Evolutionary conservation across 768 basidiomycete species (phyloP).

Genomic region (Calvatia gigantea): DNA sequence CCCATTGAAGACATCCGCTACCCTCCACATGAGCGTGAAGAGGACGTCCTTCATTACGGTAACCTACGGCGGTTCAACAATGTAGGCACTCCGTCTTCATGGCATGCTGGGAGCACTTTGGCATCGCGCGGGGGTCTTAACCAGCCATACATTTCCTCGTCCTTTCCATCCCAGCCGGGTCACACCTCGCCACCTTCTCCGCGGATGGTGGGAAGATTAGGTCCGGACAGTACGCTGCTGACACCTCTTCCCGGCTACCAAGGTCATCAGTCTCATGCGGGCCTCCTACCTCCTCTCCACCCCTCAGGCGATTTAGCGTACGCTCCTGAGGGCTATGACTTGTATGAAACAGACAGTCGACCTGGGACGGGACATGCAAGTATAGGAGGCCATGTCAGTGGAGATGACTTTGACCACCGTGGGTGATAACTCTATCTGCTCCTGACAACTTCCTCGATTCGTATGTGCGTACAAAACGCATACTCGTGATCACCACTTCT

Average conservation of each 20-base stretch:
- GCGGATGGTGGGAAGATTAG: conserved; percentile 40
- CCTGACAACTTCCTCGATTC: not conserved
- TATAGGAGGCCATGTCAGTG: conserved; percentile 25
- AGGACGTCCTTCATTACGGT: conserved; percentile 10
- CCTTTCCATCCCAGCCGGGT: conserved; percentile 19
- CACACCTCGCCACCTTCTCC: conserved; percentile 27
- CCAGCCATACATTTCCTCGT: conserved; percentile 15
- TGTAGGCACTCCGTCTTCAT: conserved; percentile 11
- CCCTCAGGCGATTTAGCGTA: conserved; percentile 25
- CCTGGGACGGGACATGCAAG: conserved; percentile 40
- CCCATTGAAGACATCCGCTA: conserved; percentile 14
- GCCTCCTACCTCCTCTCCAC: conserved; percentile 26
- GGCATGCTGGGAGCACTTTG: conserved; percentile 10
- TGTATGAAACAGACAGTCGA: conserved; percentile 38
- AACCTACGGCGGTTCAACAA: conserved; percentile 12
- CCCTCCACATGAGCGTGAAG: conserved; percentile 12
- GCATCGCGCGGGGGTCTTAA: conserved; percentile 4
- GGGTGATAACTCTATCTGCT: conserved; percentile 8
- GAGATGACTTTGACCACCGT: conserved; percentile 26
- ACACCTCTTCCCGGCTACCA: conserved; percentile 68
- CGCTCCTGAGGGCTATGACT: conserved; percentile 28
- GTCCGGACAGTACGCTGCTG: conserved; percentile 63
- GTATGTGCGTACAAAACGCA: not conserved
- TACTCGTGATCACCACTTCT: conserved; percentile 3
- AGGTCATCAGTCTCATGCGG: conserved; percentile 26